phyloP scores from a whole-genome alignment of 2,329 filamentous ascomycete genomes.

The Talaromyces marneffei region DNA sequence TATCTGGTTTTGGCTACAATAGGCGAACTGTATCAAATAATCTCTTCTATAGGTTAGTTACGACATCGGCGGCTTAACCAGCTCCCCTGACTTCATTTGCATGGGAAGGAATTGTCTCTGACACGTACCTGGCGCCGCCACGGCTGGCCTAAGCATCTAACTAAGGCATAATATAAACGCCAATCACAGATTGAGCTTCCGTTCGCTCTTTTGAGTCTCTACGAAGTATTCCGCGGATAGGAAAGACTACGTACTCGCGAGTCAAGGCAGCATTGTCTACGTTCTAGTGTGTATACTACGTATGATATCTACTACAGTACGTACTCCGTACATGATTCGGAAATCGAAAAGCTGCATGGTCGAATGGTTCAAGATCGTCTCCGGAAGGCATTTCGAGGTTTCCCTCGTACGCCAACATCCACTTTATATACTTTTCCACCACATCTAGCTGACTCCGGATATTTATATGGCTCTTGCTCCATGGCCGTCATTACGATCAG shows the following conservation, averaged over 20 bases:
- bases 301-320: not conserved
- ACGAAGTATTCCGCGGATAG: not conserved
- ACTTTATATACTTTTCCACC: constrained; percentile 70
- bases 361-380: constrained; percentile 9
- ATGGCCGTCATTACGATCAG: constrained; percentile 77
- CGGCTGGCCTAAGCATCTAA: not conserved
- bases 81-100: not conserved
- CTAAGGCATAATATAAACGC: not conserved
- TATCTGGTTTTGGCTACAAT: not conserved
- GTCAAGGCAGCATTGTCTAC: not conserved
- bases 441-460: constrained; percentile 56
- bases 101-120: not conserved
- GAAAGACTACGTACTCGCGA: not conserved
- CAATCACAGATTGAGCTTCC: not conserved
- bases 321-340: not conserved
- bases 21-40: not conserved
- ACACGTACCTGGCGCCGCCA: not conserved
- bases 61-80: not conserved
- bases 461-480: constrained; percentile 58
- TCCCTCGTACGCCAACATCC: constrained; percentile 66
- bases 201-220: not conserved
- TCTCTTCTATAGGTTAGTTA: not conserved
- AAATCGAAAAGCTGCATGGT: not conserved
- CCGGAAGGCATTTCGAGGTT: constrained; percentile 56
- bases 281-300: not conserved